Evolutionary conservation across 1,284 basidiomycete genomes (phyloP).

Genomic region (Porogramme epimiltina): DNA sequence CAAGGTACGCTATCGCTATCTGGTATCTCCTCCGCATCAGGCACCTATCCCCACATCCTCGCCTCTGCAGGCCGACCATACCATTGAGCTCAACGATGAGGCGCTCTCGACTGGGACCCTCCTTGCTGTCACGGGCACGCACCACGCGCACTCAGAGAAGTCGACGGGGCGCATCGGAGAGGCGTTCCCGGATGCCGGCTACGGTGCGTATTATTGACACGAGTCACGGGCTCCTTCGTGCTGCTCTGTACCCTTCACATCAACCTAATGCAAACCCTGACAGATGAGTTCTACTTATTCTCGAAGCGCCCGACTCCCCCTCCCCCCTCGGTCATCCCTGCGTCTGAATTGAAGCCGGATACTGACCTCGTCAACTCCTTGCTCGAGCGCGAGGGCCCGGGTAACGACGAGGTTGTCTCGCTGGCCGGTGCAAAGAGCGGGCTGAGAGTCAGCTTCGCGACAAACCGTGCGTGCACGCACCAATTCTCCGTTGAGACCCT

Average conservation of each 20-base stretch:
- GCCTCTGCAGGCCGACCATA: constrained; percentile 49
- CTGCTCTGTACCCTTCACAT: too few species aligned
- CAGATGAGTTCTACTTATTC: constrained; percentile 72
- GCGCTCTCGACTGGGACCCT: constrained; percentile 56
- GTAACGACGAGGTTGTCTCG: constrained; percentile 45
- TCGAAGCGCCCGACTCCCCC: constrained; percentile 29
- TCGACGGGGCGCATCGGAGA: constrained; percentile 58
- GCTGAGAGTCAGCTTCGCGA: constrained; percentile 59
- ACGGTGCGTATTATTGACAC: background rate
- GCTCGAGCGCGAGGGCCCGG: constrained; percentile 44
- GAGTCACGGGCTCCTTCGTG: background rate
- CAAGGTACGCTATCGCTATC: too few species aligned
- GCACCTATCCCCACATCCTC: background rate
- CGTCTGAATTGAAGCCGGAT: constrained; percentile 31
- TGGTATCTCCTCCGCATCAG: background rate
- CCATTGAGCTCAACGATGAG: constrained; percentile 52
- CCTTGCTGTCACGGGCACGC: constrained; percentile 45
- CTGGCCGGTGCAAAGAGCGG: constrained; percentile 61
- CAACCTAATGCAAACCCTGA: too few species aligned
- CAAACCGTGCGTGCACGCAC: constrained; percentile 61
- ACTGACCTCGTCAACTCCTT: constrained; percentile 53
- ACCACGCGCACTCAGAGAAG: constrained; percentile 47
- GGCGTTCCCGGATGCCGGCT: constrained; percentile 36
- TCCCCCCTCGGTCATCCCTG: constrained; percentile 38
- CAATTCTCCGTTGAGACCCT: background rate